Conservation (phyloP, 345 rosid species). For the Gossypium turneri region DNA sequence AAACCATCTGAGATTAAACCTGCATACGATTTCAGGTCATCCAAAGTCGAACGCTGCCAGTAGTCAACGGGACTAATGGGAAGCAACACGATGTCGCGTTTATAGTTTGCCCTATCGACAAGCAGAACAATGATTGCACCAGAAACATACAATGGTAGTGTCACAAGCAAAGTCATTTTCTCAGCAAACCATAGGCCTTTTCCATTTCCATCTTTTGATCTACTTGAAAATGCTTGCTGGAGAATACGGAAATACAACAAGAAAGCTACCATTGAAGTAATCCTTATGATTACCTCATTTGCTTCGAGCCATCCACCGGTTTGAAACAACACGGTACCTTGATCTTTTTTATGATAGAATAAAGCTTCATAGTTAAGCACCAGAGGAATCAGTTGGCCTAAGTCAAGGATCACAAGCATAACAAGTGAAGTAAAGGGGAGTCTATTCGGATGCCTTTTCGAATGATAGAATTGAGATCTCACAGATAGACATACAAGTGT, state of each 20-base stretch:
- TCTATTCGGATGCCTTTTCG: slow-evolving; percentile 31
- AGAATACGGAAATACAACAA: slow-evolving; percentile 42
- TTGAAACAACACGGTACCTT: slow-evolving; percentile 22
- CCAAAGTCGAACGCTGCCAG: slow-evolving; percentile 23
- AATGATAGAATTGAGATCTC: slow-evolving; percentile 36
- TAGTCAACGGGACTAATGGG: background rate
- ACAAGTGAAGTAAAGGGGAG: slow-evolving; percentile 41
- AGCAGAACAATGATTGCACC: slow-evolving; percentile 31
- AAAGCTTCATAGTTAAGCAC: slow-evolving; percentile 42
- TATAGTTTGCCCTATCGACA: slow-evolving; percentile 14
- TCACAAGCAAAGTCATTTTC: slow-evolving; percentile 32
- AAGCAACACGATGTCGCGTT: background rate
- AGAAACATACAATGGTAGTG: slow-evolving; percentile 28
- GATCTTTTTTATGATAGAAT: slow-evolving; percentile 17
- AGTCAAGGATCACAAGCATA: slow-evolving; percentile 43
- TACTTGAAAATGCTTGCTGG: slow-evolving; percentile 36
- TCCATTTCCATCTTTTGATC: slow-evolving; percentile 14
- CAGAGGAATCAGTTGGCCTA: slow-evolving; percentile 40
- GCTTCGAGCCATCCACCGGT: slow-evolving; percentile 38
- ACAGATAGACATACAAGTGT: slow-evolving; percentile 41
- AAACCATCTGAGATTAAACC: slow-evolving; percentile 46
- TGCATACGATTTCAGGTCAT: slow-evolving; percentile 31
- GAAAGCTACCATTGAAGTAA: slow-evolving; percentile 44
- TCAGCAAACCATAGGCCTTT: slow-evolving; percentile 36
- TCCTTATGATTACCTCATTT: slow-evolving; percentile 41